Evolutionary conservation across 495 filamentous ascomycete species (phyloP).

Genomic region (Penicillium daleae): DNA sequence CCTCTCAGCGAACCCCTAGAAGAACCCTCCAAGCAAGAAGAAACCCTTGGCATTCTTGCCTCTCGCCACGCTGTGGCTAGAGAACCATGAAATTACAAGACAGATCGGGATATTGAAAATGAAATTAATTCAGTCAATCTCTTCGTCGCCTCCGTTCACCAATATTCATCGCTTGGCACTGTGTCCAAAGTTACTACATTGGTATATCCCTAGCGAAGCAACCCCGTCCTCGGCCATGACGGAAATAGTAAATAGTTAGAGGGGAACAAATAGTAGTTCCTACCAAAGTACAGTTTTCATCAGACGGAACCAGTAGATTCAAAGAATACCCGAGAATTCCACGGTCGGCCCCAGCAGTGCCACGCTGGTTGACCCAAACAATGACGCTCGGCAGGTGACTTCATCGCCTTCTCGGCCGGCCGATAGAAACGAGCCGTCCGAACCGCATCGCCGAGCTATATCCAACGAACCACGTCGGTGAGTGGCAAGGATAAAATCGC

Average conservation of each 20-base stretch:
- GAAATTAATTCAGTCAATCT: background rate
- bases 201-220: conserved; percentile 2
- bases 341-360: background rate
- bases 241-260: background rate
- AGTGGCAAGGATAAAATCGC: conserved; percentile 2
- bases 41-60: background rate
- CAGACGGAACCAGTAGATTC: background rate
- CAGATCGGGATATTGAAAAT: background rate
- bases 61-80: background rate
- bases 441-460: background rate
- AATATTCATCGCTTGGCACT: background rate
- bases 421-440: background rate
- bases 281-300: background rate
- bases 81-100: background rate
- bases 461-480: background rate
- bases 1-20: background rate
- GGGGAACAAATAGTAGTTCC: background rate
- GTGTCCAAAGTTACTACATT: background rate
- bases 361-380: conserved; percentile 16
- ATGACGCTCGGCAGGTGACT: background rate
- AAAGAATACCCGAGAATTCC: background rate
- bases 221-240: background rate
- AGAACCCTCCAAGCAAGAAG: background rate
- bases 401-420: conserved; percentile 10
- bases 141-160: background rate